Evolutionary conservation across 192 early-diverging fungal genomes (phyloP).

Genomic region (Coemansia javaensis): DNA sequence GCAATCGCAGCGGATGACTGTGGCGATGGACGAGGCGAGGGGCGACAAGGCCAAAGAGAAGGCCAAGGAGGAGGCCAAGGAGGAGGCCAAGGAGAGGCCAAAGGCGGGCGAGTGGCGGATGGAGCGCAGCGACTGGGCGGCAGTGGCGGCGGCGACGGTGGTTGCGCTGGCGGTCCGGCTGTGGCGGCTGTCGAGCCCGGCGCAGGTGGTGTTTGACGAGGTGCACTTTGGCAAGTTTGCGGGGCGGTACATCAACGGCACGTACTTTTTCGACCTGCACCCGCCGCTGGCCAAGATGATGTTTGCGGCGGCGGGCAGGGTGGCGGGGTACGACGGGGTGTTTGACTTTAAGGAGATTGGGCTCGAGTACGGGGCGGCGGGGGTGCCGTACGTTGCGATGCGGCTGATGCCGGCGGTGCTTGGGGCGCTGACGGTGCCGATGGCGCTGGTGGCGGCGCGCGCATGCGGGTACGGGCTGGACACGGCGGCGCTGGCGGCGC

Average conservation of each 20-base stretch:
- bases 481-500: conserved; percentile 69
- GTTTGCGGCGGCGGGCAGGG: conserved; percentile 69
- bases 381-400: conserved; percentile 91
- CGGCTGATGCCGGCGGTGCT: conserved; percentile 72
- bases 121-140: conserved; percentile 11
- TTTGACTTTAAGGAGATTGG: conserved; percentile 97
- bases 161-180: conserved; percentile 29
- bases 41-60: too few species aligned
- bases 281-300: conserved; percentile 93
- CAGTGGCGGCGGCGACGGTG: conserved; percentile 6
- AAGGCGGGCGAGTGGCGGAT: conserved; percentile 22
- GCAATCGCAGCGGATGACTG: too few species aligned
- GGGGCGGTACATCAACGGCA: conserved; percentile 76
- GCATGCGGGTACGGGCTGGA: conserved; percentile 70
- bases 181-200: conserved; percentile 29
- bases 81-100: too few species aligned
- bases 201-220: conserved; percentile 80
- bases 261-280: conserved; percentile 94
- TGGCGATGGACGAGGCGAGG: too few species aligned
- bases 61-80: too few species aligned
- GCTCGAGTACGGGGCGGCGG: conserved; percentile 77
- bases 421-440: conserved; percentile 79
- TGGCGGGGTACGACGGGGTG: conserved; percentile 87
- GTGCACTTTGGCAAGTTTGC: conserved; percentile 99
- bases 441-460: conserved; percentile 73